Evolutionary conservation across 192 early-diverging fungal species (phyloP), one percentile per base, ranked within the genome.

Genomic region (Backusella australiensis): DNA sequence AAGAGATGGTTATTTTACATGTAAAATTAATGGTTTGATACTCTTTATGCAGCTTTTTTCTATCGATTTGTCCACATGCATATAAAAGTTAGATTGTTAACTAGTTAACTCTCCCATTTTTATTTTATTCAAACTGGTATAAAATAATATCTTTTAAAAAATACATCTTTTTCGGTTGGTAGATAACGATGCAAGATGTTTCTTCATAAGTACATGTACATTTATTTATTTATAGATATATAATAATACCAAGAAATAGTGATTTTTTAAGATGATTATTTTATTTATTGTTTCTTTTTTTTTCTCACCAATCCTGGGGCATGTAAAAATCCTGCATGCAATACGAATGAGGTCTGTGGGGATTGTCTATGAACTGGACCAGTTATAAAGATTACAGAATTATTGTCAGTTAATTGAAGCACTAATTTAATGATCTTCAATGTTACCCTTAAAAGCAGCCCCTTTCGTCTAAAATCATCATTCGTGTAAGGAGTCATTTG

Each of bases 381-480:
- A 63, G 29, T 63, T 63, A 63, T 63, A 63, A 63, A 63, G 56
- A 63, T 63, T 63, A 26, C 56, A 63, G 21, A 63, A 63, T 29
- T 29, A 63, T 59, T 59, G 53, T 59, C 53, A 59, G 53, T 59
- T 49, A 59, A 26, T 59, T 59, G 23, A 26, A 12, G 21, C 53
- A 59, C 53, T 26, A 59, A 59, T 26, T 59, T 59, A 59, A 59
- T 59, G 53, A 59, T 59, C 53, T 59, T 29, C 53, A 59, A 23
- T 12, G 0, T 59, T n/a, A n/a, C 53, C 53, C 53, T 59, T 59
- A 26, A 59, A 59, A 49, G 15, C 46, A 19, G 1, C 19, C 23
- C 53, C 53, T 21, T 59, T 59, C 11, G 53, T 59, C 17, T 56
- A 15, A 21, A 56, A 56, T 56, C n/a, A 21, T 44, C 42, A 44